Base-by-base conservation (phyloP, 345 rosid genomes). In the Clausena lansium region DNA sequence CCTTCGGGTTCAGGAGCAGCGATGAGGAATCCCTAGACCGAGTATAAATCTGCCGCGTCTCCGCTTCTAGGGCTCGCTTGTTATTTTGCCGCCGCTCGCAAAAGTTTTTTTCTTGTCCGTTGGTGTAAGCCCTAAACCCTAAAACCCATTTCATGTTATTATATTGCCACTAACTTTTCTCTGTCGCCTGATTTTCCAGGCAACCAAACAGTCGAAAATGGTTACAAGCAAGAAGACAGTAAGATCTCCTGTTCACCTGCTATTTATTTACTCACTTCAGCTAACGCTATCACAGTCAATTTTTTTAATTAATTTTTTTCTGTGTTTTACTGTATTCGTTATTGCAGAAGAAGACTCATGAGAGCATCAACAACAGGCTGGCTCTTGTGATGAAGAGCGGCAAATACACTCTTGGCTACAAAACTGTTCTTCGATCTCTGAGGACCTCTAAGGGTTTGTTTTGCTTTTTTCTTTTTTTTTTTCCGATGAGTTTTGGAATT, bases 301-400 rank as follows among this genome's bases (percentile, higher is more conserved):
- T 5, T 27, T 25, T 60, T 39, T 38, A 3, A n/a, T 32, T 13
- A 11, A 24, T 8, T 27, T 60, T 28, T 59, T 17, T 45, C 38
- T 41, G 39, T 35, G 54, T 52, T 52, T 41, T 28, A n/a, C 32
- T 45, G 17, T 13, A 3, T 45, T 45, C 4, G 10, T 45, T 45
- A 45, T 11, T 47, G 68, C 83, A 89, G 92, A 89, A 89, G 86
- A 87, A 89, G 92, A 85, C 90, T 7, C 92, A 89, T 68, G 92
- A 89, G 85, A 85, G 90, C 77, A 89, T 89, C 77, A 89, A 87
- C 83, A 89, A 76, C 82, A 87, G 90, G 75, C 54, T 89, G 52
- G 90, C 92, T 71, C 84, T 89, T 1, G 92, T 87, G 76, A 82
- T 86, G 91, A 88, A 88, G 88, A 88, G 91, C 55, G 91, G 91